phyloP scores from a whole-genome alignment of 257 asterid genomes.

The Gynochthodes officinalis region DNA sequence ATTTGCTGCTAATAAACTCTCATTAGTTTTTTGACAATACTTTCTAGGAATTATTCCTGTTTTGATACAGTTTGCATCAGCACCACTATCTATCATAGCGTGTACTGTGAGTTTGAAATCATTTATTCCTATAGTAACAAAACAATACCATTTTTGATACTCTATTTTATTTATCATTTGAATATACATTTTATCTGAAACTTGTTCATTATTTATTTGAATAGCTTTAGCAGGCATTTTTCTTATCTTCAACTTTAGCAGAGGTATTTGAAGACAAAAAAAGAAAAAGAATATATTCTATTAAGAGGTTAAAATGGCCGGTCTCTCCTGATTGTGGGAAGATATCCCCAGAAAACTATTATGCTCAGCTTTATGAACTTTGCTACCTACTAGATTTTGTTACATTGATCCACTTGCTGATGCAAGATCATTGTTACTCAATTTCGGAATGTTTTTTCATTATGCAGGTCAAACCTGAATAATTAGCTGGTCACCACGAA shows the following conservation, averaged over 20 bases:
- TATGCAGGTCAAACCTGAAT: conserved; percentile 78
- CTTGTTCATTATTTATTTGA: too few relatives aligned
- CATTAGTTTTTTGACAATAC: too few relatives aligned
- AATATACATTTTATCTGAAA: too few relatives aligned
- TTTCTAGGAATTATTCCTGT: too few relatives aligned
- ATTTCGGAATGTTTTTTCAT: neutral
- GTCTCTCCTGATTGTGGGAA: neutral
- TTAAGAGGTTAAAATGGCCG: neutral
- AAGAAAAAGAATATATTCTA: neutral
- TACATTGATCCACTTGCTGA: neutral
- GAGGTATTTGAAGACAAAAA: neutral
- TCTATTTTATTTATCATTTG: too few relatives aligned
- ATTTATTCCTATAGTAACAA: too few relatives aligned
- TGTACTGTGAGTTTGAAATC: too few relatives aligned
- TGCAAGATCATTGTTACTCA: neutral
- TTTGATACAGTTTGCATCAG: too few relatives aligned
- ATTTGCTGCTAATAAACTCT: too few relatives aligned
- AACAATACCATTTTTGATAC: too few relatives aligned
- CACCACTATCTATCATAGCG: too few relatives aligned
- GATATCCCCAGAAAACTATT: neutral
- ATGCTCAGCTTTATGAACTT: neutral
- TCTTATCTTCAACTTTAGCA: conserved; percentile 4
- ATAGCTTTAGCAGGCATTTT: too few relatives aligned
- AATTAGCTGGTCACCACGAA: conserved; percentile 76
- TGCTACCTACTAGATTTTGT: neutral